Base-by-base conservation (phyloP, 768 basidiomycete genomes). In the Pleurotus tuber-regium region DNA sequence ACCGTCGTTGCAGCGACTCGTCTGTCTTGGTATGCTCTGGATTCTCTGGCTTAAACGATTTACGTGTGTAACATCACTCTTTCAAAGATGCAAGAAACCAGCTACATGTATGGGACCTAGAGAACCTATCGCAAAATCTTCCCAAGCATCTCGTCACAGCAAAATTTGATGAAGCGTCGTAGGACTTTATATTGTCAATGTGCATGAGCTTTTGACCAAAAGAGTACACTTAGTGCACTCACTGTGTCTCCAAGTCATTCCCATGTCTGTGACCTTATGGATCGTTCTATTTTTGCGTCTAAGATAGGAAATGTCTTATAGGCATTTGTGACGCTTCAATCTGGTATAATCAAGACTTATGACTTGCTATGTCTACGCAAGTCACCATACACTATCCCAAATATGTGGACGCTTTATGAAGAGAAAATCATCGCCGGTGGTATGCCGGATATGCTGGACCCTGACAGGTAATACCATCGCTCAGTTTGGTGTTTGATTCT, bases 351-450 rank as follows among this genome's bases (percentile, higher is more conserved):
- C 54, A 78, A 79, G 57, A 84, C 86, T 2, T 93, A 85, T 61
- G 92, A 94, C 62, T 59, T 93, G n/a, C 70, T 79, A 10, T 85
- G 88, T 53, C 71, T 81, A 12, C 72, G 78, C 16, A 75, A 85
- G 53, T 89, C 89, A 0, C 73, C 76, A 9, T 90, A 87, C 59
- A 73, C 70, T 14, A 78, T 89, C 28, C 84, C 85, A 2, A 92
- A 92, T 60, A 70, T 87, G 58, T 95, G 92, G 93, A 73, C 71
- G 18, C 57, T 81, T 25, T 84, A 89, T 58, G 83, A 89, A 63
- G 78, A 85, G 53, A 78, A 78, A 69, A 65, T 72, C 61, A 59
- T 63, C 40, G 63, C 70, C 0, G 70, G 66, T 43, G 76, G 73
- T 21, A 69, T 69, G 64, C 72, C 66, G 60, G 73, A 59, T 42